Percentiles rank a stretch among this genome's conserved stretches.
phyloP scores from a whole-genome alignment of 768 basidiomycete genomes.

The Lactarius akahatsu region DNA sequence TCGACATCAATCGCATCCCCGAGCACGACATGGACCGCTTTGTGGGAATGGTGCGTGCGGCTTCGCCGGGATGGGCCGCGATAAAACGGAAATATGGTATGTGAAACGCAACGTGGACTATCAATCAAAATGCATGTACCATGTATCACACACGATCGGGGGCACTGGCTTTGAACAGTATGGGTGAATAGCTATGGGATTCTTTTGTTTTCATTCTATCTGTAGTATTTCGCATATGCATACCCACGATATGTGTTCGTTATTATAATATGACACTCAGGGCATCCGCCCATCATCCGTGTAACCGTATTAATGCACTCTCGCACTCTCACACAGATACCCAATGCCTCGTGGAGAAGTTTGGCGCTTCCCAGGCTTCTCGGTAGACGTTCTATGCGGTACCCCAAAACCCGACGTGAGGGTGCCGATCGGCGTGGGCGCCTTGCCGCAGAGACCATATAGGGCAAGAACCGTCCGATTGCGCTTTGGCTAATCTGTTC shows the following conservation, averaged over 20 bases:
- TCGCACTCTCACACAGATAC: constrained; percentile 7
- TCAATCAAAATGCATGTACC: constrained; percentile 18
- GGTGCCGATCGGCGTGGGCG: constrained; percentile 25
- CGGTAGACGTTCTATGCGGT: constrained; percentile 20
- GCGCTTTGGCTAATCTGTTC: background rate
- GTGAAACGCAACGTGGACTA: constrained; percentile 34
- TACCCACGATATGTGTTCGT: constrained; percentile 17
- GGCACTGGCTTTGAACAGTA: constrained; percentile 19
- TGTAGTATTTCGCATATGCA: constrained; percentile 16
- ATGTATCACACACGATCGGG: constrained; percentile 16
- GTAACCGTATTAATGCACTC: constrained; percentile 1
- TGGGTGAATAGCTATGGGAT: background rate
- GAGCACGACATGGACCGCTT: constrained; percentile 85
- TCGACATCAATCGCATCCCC: constrained; percentile 83
- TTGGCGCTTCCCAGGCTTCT: constrained; percentile 18
- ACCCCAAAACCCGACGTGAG: constrained; percentile 25
- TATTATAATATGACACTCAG: constrained; percentile 11
- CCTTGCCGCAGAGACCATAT: background rate
- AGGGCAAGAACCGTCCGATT: constrained; percentile 5
- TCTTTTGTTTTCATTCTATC: constrained; percentile 1
- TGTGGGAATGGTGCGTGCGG: constrained; percentile 56
- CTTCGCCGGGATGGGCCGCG: constrained; percentile 70
- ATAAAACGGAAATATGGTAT: constrained; percentile 74
- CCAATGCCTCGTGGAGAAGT: constrained; percentile 16
- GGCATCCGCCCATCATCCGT: constrained; percentile 13